Evolutionary conservation across 2,329 filamentous ascomycete genomes (phyloP).

Genomic region (Neonectria ditissima): DNA sequence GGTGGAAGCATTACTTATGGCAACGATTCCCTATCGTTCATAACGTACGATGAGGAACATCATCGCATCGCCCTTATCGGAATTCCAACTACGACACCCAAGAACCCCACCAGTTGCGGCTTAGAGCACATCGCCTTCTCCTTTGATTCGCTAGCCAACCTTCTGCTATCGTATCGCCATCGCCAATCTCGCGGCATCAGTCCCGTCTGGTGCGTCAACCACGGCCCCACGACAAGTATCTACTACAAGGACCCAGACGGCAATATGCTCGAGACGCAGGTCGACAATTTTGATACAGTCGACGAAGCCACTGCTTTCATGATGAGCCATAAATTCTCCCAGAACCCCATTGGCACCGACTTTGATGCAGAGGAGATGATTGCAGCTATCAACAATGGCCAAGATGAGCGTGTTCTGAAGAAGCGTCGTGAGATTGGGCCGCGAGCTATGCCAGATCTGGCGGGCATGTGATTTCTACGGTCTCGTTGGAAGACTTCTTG

Average conservation of each 20-base stretch:
- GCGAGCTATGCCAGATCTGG: background rate
- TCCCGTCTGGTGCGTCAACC: conserved; percentile 22
- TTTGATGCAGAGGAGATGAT: conserved; percentile 16
- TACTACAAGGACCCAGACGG: conserved; percentile 26
- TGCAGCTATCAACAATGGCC: background rate
- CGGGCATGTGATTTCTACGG: background rate
- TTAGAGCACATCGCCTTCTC: background rate
- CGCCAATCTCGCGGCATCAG: background rate
- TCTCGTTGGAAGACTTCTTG: too few relatives aligned
- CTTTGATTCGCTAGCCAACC: background rate
- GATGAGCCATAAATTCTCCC: background rate
- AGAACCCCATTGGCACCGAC: conserved; percentile 20
- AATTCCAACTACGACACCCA: background rate
- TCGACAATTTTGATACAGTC: conserved; percentile 23
- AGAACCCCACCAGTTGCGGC: background rate
- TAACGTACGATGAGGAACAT: conserved; percentile 7
- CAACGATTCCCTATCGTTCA: conserved; percentile 1
- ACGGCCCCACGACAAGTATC: conserved; percentile 21
- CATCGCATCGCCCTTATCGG: background rate
- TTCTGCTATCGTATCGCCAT: background rate
- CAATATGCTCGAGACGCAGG: conserved; percentile 21
- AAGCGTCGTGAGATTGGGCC: background rate
- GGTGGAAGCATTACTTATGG: background rate
- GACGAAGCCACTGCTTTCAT: conserved; percentile 15
- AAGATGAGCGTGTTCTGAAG: background rate